Percentiles rank a stretch among this genome's conserved stretches.
phyloP scores from a whole-genome alignment of 1,284 basidiomycete species.

The Somion occarium region DNA sequence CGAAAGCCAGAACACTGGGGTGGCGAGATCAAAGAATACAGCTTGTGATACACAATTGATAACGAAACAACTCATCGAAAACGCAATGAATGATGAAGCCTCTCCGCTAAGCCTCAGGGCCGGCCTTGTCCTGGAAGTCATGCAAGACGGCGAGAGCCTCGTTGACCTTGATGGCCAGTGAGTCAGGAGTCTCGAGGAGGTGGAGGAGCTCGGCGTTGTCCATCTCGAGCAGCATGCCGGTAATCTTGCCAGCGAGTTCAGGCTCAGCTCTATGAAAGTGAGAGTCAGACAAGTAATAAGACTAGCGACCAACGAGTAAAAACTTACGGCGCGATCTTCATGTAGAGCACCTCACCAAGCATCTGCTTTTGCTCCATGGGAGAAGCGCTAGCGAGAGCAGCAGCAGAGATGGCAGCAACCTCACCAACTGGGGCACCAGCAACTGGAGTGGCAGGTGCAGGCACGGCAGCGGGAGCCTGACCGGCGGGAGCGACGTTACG shows the following conservation, averaged over 20 bases:
- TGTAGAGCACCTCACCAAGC: conserved; percentile 91
- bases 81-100: background rate
- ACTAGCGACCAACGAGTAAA: conserved; percentile 5
- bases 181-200: conserved; percentile 76
- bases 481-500: conserved; percentile 32
- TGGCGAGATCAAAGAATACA: conserved; percentile 10
- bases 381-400: conserved; percentile 66
- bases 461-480: conserved; percentile 28
- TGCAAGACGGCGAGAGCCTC: conserved; percentile 83
- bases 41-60: conserved; percentile 18
- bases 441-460: conserved; percentile 32
- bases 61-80: conserved; percentile 11
- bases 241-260: conserved; percentile 95
- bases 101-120: conserved; percentile 22
- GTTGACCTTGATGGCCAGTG: conserved; percentile 82
- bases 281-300: conserved; percentile 15
- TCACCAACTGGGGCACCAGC: conserved; percentile 30
- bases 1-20: conserved; percentile 5
- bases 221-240: conserved; percentile 97
- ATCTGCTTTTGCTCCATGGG: conserved; percentile 96
- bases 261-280: conserved; percentile 54
- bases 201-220: conserved; percentile 88
- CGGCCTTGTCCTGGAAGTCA: conserved; percentile 65
- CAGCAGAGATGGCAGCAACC: conserved; percentile 40
- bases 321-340: conserved; percentile 78